phyloP scores from a whole-genome alignment of 768 basidiomycete species.

The Hydnomerulius pinastri region DNA sequence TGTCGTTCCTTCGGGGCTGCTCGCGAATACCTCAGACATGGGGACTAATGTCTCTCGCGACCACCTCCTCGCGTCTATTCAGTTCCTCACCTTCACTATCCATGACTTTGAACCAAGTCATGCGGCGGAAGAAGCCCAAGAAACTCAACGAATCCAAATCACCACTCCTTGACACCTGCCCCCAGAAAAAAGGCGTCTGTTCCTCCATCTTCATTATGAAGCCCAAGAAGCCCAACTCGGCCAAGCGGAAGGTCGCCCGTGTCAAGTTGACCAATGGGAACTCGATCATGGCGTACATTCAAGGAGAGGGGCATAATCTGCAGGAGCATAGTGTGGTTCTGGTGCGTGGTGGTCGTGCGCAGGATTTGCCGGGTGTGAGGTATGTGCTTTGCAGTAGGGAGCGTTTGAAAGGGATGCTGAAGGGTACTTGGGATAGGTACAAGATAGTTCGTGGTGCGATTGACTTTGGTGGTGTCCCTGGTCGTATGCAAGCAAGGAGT shows the following conservation, averaged over 20 bases:
- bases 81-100: constrained; percentile 58
- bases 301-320: constrained; percentile 96
- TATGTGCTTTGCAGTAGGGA: too few species aligned
- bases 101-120: constrained; percentile 85
- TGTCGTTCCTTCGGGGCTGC: constrained; percentile 24
- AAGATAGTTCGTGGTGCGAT: constrained; percentile 92
- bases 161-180: constrained; percentile 76
- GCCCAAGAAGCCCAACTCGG: constrained; percentile 98
- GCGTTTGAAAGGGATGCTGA: too few species aligned
- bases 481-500: constrained; percentile 78
- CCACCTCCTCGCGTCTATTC: constrained; percentile 47
- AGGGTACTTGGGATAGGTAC: constrained; percentile 60
- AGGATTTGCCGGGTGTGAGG: constrained; percentile 98
- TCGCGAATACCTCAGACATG: constrained; percentile 23
- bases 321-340: constrained; percentile 97
- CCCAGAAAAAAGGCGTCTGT: constrained; percentile 92
- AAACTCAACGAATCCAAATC: constrained; percentile 52
- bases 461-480: constrained; percentile 89
- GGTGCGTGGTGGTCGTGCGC: constrained; percentile 92
- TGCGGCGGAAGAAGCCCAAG: constrained; percentile 69
- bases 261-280: constrained; percentile 91
- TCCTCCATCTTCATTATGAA: constrained; percentile 76
- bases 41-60: not conserved
- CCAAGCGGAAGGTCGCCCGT: constrained; percentile 94
- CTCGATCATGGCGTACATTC: constrained; percentile 90